Evolutionary conservation across 139 green algal species (phyloP).

Genomic region (Micromonas commoda): DNA sequence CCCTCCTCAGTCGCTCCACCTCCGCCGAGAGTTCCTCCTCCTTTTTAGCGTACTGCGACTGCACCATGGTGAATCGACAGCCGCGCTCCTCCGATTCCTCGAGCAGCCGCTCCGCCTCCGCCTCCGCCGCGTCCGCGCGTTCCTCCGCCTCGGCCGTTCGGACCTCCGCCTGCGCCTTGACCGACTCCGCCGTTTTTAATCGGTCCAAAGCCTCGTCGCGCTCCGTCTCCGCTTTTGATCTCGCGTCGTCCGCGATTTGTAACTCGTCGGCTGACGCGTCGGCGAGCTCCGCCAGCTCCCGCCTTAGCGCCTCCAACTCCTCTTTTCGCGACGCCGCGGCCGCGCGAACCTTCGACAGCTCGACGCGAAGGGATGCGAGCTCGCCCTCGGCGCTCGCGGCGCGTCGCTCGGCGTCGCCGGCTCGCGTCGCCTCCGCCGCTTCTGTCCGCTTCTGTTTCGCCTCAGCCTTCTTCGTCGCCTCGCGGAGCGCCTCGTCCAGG

Average conservation of each 20-base stretch:
- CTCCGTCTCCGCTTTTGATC: too few species aligned
- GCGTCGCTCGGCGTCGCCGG: neutral
- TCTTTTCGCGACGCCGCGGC: neutral
- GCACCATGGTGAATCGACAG: neutral
- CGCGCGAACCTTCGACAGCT: neutral
- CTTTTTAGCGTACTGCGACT: neutral
- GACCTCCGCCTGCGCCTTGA: neutral
- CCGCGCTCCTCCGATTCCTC: neutral
- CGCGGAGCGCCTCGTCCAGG: neutral
- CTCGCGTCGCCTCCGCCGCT: neutral
- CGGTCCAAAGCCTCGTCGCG: too few species aligned
- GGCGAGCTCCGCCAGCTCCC: neutral
- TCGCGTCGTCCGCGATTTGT: neutral
- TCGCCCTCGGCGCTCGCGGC: neutral
- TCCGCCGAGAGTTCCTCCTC: neutral
- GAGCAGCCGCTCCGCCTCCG: neutral
- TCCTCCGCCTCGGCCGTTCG: neutral
- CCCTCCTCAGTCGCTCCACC: neutral
- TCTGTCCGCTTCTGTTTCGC: neutral
- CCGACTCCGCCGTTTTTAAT: neutral
- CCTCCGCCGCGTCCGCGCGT: neutral
- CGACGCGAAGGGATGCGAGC: neutral
- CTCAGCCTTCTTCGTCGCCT: neutral
- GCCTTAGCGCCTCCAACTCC: neutral
- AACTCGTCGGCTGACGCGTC: neutral